Evolutionary conservation across 2,329 filamentous ascomycete species (phyloP).

Genomic region (Colletotrichum plurivorum): DNA sequence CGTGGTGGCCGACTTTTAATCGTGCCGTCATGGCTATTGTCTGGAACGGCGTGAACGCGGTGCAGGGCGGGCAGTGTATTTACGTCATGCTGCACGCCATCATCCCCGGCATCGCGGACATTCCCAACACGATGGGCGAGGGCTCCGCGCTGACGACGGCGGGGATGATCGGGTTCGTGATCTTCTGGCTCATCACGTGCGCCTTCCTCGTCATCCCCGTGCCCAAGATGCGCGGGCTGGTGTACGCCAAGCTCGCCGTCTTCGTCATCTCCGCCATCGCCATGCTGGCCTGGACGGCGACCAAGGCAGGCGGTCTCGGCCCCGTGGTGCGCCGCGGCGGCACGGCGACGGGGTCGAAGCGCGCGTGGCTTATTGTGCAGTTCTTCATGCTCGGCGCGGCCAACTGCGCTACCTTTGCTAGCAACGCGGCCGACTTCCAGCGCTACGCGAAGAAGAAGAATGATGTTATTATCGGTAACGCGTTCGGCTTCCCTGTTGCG

Average conservation of each 20-base stretch:
- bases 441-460: constrained; percentile 56
- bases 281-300: constrained; percentile 70
- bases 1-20: constrained; percentile 60
- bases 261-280: constrained; percentile 54
- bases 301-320: constrained; percentile 80
- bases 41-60: constrained; percentile 59
- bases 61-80: constrained; percentile 51
- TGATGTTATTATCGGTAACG: constrained; percentile 57
- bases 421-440: constrained; percentile 59
- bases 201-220: constrained; percentile 54
- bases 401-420: constrained; percentile 54
- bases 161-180: constrained; percentile 57
- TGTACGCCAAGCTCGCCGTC: constrained; percentile 49
- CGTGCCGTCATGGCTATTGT: constrained; percentile 61
- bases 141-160: constrained; percentile 56
- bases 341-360: constrained; percentile 60
- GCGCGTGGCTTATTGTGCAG: constrained; percentile 53
- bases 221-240: constrained; percentile 41
- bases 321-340: constrained; percentile 74
- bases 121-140: constrained; percentile 55
- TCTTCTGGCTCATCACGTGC: constrained; percentile 58
- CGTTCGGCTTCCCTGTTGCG: constrained; percentile 57
- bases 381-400: constrained; percentile 54
- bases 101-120: constrained; percentile 55
- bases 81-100: constrained; percentile 56